phyloP scores from a whole-genome alignment of 2,329 filamentous ascomycete genomes.

The Incumbomyces delicatus region DNA sequence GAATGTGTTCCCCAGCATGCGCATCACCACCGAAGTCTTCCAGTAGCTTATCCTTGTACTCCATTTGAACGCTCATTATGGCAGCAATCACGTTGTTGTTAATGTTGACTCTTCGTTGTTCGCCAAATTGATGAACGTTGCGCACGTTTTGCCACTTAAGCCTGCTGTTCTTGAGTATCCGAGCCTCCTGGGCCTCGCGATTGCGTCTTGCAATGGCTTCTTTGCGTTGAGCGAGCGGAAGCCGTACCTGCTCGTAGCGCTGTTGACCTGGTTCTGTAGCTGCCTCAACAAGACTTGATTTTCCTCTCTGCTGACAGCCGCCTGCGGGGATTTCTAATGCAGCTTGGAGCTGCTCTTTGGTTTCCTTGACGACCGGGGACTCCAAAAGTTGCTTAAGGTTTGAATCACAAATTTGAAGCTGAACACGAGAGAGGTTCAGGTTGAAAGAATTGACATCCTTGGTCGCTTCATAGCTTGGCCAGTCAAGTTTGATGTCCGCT shows the following conservation, averaged over 20 bases:
- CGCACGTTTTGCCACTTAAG: neutral
- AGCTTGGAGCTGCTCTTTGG: neutral
- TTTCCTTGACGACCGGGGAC: neutral
- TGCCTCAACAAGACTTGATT: no score
- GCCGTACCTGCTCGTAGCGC: neutral
- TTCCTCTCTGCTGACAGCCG: neutral
- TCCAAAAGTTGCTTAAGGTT: neutral
- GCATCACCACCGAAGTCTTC: neutral
- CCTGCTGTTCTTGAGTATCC: neutral
- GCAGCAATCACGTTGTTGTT: constrained; percentile 2
- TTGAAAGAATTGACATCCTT: neutral
- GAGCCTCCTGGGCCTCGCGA: neutral
- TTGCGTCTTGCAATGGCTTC: neutral
- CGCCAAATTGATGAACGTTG: constrained; percentile 5
- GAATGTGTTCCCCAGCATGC: neutral
- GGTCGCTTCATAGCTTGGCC: neutral
- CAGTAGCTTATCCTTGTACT: neutral
- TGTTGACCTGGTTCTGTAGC: no score
- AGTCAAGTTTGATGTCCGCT: neutral
- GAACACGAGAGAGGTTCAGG: neutral
- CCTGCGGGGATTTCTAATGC: neutral
- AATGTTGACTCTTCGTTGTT: neutral
- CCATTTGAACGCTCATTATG: neutral
- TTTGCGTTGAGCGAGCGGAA: neutral
- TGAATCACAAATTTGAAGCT: no score